Evolutionary conservation across 495 filamentous ascomycete genomes (phyloP).

Genomic region (Xylaria telfairii): DNA sequence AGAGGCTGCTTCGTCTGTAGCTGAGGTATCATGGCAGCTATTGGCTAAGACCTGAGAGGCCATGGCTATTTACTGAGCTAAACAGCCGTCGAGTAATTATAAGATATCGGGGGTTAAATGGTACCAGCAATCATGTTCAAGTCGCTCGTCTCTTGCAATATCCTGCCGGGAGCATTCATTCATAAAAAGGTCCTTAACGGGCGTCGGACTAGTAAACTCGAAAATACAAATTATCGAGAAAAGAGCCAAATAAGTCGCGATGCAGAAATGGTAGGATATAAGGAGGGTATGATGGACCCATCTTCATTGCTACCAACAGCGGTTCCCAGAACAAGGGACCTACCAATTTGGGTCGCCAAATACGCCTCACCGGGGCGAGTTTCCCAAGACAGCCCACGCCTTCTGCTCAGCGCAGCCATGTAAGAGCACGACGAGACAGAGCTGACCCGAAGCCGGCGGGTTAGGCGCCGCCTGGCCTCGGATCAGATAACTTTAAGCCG

Average conservation of each 20-base stretch:
- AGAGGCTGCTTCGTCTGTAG: constrained; percentile 34
- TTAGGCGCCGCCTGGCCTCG: constrained; percentile 23
- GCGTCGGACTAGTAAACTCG: neutral
- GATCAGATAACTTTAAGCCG: constrained; percentile 44
- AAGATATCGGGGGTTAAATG: neutral
- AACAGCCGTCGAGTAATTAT: neutral
- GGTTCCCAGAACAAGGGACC: constrained; percentile 10
- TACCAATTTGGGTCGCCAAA: neutral
- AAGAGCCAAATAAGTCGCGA: neutral
- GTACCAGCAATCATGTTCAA: neutral
- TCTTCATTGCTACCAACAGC: constrained; percentile 18
- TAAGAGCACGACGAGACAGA: constrained; percentile 26
- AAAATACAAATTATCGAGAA: neutral
- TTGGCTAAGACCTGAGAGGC: neutral
- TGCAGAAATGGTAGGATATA: constrained; percentile 1
- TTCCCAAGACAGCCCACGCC: constrained; percentile 26
- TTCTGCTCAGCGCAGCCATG: constrained; percentile 2
- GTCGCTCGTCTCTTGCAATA: neutral
- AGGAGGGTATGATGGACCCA: constrained; percentile 12
- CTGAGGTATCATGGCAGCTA: constrained; percentile 28
- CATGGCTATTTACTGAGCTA: neutral
- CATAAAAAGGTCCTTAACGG: neutral
- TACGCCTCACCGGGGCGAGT: constrained; percentile 3
- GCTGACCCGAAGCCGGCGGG: constrained; percentile 23
- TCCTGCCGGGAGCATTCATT: neutral